phyloP scores from a whole-genome alignment of 73 alveolate species.

The Stentor coeruleus region DNA sequence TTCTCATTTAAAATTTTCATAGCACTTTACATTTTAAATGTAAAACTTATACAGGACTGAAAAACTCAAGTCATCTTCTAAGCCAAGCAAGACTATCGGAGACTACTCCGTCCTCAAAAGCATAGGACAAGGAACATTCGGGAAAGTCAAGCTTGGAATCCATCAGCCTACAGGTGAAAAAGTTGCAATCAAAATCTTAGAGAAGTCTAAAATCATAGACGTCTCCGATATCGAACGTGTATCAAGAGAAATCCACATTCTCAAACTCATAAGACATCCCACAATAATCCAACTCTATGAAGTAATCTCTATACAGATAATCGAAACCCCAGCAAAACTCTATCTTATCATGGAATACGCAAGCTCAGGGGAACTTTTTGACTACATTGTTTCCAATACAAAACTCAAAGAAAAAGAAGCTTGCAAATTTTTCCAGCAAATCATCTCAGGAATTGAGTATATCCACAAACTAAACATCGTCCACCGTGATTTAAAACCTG shows the following conservation, averaged over 20 bases:
- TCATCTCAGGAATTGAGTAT: constrained; percentile 83
- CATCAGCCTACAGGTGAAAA: constrained; percentile 37
- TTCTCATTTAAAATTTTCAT: no score
- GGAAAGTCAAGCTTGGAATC: constrained; percentile 46
- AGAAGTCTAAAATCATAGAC: constrained; percentile 61
- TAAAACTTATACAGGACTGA: no score
- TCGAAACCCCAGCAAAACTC: constrained; percentile 48
- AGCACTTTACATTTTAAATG: no score
- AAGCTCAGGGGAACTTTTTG: constrained; percentile 87
- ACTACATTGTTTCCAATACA: constrained; percentile 72
- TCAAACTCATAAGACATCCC: constrained; percentile 78
- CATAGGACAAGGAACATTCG: constrained; percentile 58
- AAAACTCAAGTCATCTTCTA: no score
- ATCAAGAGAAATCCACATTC: constrained; percentile 81
- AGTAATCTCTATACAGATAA: constrained; percentile 69
- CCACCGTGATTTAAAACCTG: constrained; percentile 93
- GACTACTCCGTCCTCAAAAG: no score
- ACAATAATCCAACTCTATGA: constrained; percentile 80
- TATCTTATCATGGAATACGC: constrained; percentile 88
- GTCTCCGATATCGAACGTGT: constrained; percentile 79
- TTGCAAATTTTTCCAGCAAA: constrained; percentile 65
- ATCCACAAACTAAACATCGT: constrained; percentile 71
- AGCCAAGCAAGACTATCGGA: no score
- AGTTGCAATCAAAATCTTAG: constrained; percentile 76
- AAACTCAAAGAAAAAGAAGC: constrained; percentile 76